Evolutionary conservation across 306 rosid genomes (phyloP), one percentile per base, ranked within the genome.

Genomic region (Trichosanthes truncata): DNA sequence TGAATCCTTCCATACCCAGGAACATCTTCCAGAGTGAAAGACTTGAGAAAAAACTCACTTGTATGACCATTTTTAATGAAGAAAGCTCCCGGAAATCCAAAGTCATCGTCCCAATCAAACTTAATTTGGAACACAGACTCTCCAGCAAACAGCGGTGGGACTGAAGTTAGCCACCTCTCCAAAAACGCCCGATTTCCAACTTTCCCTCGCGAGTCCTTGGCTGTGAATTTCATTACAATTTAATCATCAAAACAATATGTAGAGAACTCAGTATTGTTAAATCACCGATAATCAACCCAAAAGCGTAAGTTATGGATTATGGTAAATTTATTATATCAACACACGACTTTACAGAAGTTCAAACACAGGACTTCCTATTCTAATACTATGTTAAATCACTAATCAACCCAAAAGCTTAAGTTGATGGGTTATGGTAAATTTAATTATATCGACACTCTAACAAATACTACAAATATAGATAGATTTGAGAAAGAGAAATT

Each of bases 61-160:
- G 80, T 88, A 83, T 93, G 97, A 6, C 91, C 81, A 31, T 93
- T 93, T 84, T 71, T 85, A 35, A 93, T 82, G 11, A 82, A 31
- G 82, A 93, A 88, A 0, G 97, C 98, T 84, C 96, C 98, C 3
- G 93, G 94, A 49, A 78, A 79, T 79, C 92, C 97, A 62, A 89
- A 80, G 1, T 83, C 81, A 9, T 87, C 83, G 4, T 89, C 90
- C 92, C 92, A 89, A 7, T 84, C 90, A 83, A 93, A 93, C 59
- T 84, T 77, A 55, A 91, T 84, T 6, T 53, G 81, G 73, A 87
- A 93, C 33, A 87, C 84, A 41, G 90, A 78, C 82, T 91, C 91
- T n/a, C 87, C 97, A 0, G 87, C 86, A 18, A 66, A 18, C 60
- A 91, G 49, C 14, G 90, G 82, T 49, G 91, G 81, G 9, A 85